Percentiles rank a stretch among this genome's conserved stretches.
Evolutionary conservation across 768 basidiomycete species (phyloP).

Genomic region (Lentinula boryana): DNA sequence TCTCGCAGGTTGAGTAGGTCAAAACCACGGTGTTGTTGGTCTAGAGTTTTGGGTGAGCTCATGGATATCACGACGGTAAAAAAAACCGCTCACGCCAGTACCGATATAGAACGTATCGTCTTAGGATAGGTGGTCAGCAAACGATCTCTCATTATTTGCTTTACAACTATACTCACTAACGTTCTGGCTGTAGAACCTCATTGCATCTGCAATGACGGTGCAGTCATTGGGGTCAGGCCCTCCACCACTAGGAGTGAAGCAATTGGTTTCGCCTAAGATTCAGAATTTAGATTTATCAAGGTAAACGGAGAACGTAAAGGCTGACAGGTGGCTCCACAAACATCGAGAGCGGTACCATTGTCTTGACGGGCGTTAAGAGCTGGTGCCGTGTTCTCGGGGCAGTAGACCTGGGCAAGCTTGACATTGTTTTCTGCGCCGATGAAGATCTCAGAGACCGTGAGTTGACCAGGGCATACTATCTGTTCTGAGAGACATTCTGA

Average conservation of each 20-base stretch:
- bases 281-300: background rate
- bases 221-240: conserved; percentile 44
- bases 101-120: conserved; percentile 26
- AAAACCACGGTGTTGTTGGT: conserved; percentile 34
- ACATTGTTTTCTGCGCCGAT: conserved; percentile 40
- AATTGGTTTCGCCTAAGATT: conserved; percentile 29
- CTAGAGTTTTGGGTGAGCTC: background rate
- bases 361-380: conserved; percentile 1
- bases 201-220: conserved; percentile 41
- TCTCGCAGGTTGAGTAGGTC: conserved; percentile 34
- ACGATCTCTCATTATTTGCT: background rate
- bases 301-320: conserved; percentile 10
- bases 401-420: conserved; percentile 28
- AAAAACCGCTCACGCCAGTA: conserved; percentile 18
- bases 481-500: background rate
- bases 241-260: conserved; percentile 38
- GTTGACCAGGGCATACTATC: conserved; percentile 1
- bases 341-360: background rate
- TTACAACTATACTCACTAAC: conserved; percentile 22
- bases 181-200: conserved; percentile 41
- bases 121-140: conserved; percentile 5
- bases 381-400: conserved; percentile 13
- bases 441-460: conserved; percentile 18
- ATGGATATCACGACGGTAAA: background rate
- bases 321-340: background rate